Conservation (phyloP, 176 grass and related monocot genomes). For the Oropetium thomaeum region DNA sequence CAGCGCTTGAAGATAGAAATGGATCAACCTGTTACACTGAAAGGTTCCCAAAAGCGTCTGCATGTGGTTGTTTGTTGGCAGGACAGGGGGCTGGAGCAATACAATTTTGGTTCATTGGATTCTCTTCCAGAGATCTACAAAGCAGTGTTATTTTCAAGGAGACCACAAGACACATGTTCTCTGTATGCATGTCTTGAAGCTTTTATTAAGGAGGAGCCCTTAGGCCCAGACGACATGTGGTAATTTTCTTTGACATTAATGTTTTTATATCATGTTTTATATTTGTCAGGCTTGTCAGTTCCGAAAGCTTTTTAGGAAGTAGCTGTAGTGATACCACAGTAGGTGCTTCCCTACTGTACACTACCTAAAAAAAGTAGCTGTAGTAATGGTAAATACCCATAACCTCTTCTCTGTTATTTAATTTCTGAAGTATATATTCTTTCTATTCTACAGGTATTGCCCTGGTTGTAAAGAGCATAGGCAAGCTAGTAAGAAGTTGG, state of each 20-base stretch:
- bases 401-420: neutral
- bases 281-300: neutral
- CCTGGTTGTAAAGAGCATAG: constrained; percentile 78
- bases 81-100: constrained; percentile 50
- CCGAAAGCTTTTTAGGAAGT: neutral
- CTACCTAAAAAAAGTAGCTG: neutral
- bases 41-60: constrained; percentile 44
- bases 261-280: neutral
- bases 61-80: constrained; percentile 72
- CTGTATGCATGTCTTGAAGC: constrained; percentile 92
- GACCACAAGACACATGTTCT: constrained; percentile 68
- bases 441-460: constrained; percentile 64
- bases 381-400: neutral
- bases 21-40: constrained; percentile 48
- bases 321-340: no score
- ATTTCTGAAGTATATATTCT: neutral
- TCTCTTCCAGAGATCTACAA: constrained; percentile 80
- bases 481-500: constrained; percentile 88
- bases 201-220: constrained; percentile 88
- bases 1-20: constrained; percentile 63
- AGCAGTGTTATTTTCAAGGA: constrained; percentile 51
- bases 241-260: constrained; percentile 28
- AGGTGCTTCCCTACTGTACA: no score
- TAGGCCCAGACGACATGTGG: constrained; percentile 95
- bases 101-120: constrained; percentile 53